phyloP scores from a whole-genome alignment of 495 filamentous ascomycete genomes.

The Aspergillus bridgeri region DNA sequence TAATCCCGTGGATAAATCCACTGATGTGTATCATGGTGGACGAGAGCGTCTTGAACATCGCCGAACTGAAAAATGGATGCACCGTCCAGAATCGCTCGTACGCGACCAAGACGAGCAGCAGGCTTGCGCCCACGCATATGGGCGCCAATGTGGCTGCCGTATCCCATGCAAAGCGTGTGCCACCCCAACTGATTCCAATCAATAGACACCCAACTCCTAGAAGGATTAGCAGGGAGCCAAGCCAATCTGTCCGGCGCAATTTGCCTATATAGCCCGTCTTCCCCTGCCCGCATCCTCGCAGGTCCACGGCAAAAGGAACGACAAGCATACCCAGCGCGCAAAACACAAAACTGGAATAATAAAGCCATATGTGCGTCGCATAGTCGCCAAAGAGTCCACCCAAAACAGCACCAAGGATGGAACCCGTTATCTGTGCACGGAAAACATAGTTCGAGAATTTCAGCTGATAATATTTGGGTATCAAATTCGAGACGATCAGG shows the following conservation, averaged over 20 bases:
- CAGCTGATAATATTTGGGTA: slow-evolving; percentile 39
- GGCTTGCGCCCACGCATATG: slow-evolving; percentile 46
- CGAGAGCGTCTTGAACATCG: slow-evolving; percentile 45
- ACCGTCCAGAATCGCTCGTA: slow-evolving; percentile 45
- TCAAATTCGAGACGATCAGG: slow-evolving; percentile 64
- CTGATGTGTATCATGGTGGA: slow-evolving; percentile 41
- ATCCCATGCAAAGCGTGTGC: slow-evolving; percentile 30
- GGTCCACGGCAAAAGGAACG: slow-evolving; percentile 35
- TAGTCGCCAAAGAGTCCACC: slow-evolving; percentile 40
- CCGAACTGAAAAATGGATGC: slow-evolving; percentile 52
- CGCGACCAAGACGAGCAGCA: slow-evolving; percentile 39
- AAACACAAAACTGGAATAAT: slow-evolving; percentile 43
- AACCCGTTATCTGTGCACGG: slow-evolving; percentile 33
- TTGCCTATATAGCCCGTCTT: slow-evolving; percentile 25
- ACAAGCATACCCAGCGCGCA: slow-evolving; percentile 33
- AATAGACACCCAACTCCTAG: slow-evolving; percentile 28
- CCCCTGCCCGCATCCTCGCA: slow-evolving; percentile 16
- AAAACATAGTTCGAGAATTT: slow-evolving; percentile 39
- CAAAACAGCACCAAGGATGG: slow-evolving; percentile 33
- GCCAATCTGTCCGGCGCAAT: slow-evolving; percentile 33
- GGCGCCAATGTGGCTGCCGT: slow-evolving; percentile 49
- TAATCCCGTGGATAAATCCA: slow-evolving; percentile 49
- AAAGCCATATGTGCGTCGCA: slow-evolving; percentile 38
- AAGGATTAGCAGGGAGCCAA: slow-evolving; percentile 32
- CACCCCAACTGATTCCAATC: slow-evolving; percentile 37